Evolutionary conservation across 371 early-diverging fungal genomes (phyloP), one percentile per base, ranked within the genome.

Genomic region (Saksenaea oblongispora): DNA sequence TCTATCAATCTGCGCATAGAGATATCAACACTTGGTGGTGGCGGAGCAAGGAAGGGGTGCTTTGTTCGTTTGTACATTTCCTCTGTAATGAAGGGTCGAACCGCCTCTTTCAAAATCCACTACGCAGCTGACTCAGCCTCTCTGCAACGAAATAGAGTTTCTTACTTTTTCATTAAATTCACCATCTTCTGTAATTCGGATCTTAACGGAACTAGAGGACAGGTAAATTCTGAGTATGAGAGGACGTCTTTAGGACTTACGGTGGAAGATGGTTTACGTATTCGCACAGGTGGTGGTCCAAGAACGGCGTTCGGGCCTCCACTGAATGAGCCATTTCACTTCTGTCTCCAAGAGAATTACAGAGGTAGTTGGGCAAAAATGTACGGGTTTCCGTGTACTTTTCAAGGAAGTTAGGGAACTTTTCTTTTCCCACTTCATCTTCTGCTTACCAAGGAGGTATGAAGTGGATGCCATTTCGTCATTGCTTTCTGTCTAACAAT

Each of bases 321-420:
- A 66, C 47, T 13, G 66, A 70, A 28, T 70, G 70, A 10, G 70
- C 70, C 70, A 70, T 70, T 61, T 70, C 70, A 51, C 59, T 59
- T 41, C 70, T 59, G 36, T 70, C 70, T 53, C 70, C 70, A 34
- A 70, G 63, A 31, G 24, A 17, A 26, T 66, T 66, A 39, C 66
- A 70, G 9, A 70, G 63, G 26, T 47, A 55, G 26, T 70, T 70
- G 28, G 60, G 59, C 5, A 70, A 54, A 34, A 70, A 56, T 1
- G 70, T 66, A 34, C 51, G 65, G 44, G 56, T 62, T 57, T 70
- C 70, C 7, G 62, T 9, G 54, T 70, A 70, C 61, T 61, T 31
- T 18, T 14, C 24, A 61, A 13, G 35, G 14, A 10, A 14, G 17
- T 15, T 7, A 44, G 14, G 17, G 18, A 44, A 14, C 7, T 44